Evolutionary conservation across 371 early-diverging fungal genomes (phyloP), one percentile per base, ranked within the genome.

Genomic region (Saksenaea vasiformis): DNA sequence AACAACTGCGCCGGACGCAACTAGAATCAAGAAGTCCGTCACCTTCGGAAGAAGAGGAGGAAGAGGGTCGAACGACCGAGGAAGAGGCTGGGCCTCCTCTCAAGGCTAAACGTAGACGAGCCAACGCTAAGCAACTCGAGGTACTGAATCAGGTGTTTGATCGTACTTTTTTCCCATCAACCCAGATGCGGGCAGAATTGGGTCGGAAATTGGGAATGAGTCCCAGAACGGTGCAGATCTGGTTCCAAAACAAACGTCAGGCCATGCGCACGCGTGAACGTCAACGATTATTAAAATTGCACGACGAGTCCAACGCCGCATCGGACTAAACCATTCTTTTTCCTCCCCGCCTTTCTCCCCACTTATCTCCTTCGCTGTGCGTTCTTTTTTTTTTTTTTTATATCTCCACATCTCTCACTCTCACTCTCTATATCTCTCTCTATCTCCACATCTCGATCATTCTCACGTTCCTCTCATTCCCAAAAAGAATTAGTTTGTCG

Each of bases 231-330:
- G 93, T 97, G 5, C 95, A 98, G 74, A 93, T 96, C 54, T 96
- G 98, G 98, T 98, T 98, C 77, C 98, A 98, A 74, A 98, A 98
- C 79, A 86, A 92, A 64, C 86, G 98, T 28, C 90, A 90, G 67
- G 80, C 83, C 57, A 79, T 79, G 70, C 71, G 90, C 65, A 74
- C 88, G 70, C 72, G 76, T 79, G 77, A 82, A 74, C 74, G 78
- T 17, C 80, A 80, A 62, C 68, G 77, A 36, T 60, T 80, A 26
- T 68, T 80, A 55, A 70, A 56, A 36, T 63, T 19, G 51, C 67
- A 55, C 43, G 35, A 60, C 31, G 24, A 39, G 43, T 24, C 35
- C 27, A 62, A 41, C 31, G 10, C 63, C 28, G 34, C 61, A 5
- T 53, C 62, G 34, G 62, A 61, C 38, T 61, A 36, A 38, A 19